Evolutionary conservation across 106 monocot genomes (phyloP), one percentile per base, ranked within the genome.

Genomic region (Dioscorea zingiberensis): DNA sequence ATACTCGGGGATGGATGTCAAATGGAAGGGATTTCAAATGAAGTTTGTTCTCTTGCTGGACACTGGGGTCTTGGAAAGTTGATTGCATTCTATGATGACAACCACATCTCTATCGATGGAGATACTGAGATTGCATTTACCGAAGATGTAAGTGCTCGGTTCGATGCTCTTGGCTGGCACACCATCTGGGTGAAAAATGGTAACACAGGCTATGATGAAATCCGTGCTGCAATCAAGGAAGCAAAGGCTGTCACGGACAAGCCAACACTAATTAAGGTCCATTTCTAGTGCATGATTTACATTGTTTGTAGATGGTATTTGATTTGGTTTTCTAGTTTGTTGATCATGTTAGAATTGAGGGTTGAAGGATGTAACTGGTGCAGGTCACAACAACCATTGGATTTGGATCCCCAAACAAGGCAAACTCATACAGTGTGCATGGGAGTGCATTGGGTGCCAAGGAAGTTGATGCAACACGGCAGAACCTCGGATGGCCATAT

Each of bases 101-200:
- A 92, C 72, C 87, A 87, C 62, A 92, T 92, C 25, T 92, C 92
- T 9, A 92, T 91, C 64, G 87, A 92, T 57, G 87, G 87, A 44
- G 78, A 84, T 61, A 92, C 91, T 1, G 79, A 87, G 16, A 87
- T 92, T 74, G 84, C 91, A 27, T 92, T 92, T 65, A 92, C 91
- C 23, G 91, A 92, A 74, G 87, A 92, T 70, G 91, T 84, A 13
- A 77, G 32, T 58, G 74, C 84, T 14, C 87, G 87, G 44, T 92
- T 84, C 55, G 84, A 87, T 47, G 84, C 76, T 61, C 87, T 92
- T 19, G 91, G 91, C 1, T 92, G 91, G 91, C 91, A 92, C 69
- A 92, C 86, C 21, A 83, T 90, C 69, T 91, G 91, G 91, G 86
- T 91, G 62, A 87, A 86, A 76, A 79, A 91, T 77, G 91, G 91